Conservation (phyloP, 2,329 filamentous ascomycete species). For the Diaporthe longicolla region DNA sequence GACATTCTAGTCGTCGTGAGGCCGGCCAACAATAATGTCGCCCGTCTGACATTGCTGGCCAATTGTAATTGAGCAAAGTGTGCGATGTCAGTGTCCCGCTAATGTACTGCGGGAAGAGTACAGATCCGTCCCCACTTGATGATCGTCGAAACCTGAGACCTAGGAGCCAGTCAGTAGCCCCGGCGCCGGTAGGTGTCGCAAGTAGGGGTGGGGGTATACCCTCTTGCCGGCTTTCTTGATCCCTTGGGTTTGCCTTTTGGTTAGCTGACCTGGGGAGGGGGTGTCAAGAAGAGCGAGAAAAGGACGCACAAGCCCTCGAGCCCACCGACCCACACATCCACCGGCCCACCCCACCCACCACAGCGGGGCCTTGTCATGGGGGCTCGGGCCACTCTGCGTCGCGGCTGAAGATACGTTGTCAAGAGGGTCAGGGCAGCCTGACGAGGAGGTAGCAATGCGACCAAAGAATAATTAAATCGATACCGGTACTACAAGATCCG, state of each 20-base stretch:
- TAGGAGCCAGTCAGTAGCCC: slow-evolving; percentile 38
- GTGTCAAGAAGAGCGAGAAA: slow-evolving; percentile 32
- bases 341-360: slow-evolving; percentile 10
- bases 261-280: slow-evolving; percentile 27
- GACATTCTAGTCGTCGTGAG: slow-evolving; percentile 2
- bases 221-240: too few relatives aligned
- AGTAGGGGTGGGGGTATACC: too few relatives aligned
- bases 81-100: slow-evolving; percentile 28
- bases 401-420: slow-evolving; percentile 3
- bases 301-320: slow-evolving; percentile 39
- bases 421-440: slow-evolving; percentile 14
- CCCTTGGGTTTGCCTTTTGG: too few relatives aligned
- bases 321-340: slow-evolving; percentile 13
- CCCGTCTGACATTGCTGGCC: neutral
- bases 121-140: slow-evolving; percentile 38
- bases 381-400: slow-evolving; percentile 33
- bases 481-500: slow-evolving; percentile 25
- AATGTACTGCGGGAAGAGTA: slow-evolving; percentile 39
- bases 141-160: slow-evolving; percentile 37
- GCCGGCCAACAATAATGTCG: slow-evolving; percentile 8
- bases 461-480: slow-evolving; percentile 30
- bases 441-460: slow-evolving; percentile 12
- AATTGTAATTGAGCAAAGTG: slow-evolving; percentile 14
- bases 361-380: slow-evolving; percentile 19
- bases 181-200: slow-evolving; percentile 29